Percentiles rank a stretch among this genome's conserved stretches.
phyloP scores from a whole-genome alignment of 805 yeast species.

The Saccharomycopsis vini region DNA sequence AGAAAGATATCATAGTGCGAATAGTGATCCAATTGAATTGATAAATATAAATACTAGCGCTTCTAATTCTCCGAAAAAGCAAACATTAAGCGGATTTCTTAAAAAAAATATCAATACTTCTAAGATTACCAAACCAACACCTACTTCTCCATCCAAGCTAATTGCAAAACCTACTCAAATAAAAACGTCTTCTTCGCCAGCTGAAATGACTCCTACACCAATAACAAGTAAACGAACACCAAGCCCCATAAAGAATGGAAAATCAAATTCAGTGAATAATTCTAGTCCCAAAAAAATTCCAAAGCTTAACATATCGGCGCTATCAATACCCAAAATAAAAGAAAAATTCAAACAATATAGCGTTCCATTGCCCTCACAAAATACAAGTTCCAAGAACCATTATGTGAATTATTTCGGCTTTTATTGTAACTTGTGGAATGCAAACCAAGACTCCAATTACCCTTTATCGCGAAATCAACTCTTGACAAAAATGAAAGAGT shows the following conservation, averaged over 20 bases:
- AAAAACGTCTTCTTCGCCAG: too few species aligned
- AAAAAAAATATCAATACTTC: too few species aligned
- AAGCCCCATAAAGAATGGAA: not conserved
- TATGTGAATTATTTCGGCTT: constrained; percentile 8
- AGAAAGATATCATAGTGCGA: too few species aligned
- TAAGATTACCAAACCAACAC: too few species aligned
- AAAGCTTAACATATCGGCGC: constrained; percentile 6
- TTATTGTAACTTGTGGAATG: constrained; percentile 13
- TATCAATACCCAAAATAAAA: constrained; percentile 9
- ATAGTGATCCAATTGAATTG: too few species aligned
- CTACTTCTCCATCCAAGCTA: too few species aligned
- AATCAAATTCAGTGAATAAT: not conserved
- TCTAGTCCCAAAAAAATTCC: constrained; percentile 4
- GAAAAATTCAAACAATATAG: constrained; percentile 9
- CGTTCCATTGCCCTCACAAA: constrained; percentile 7
- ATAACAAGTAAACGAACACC: not conserved
- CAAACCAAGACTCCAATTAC: constrained; percentile 15
- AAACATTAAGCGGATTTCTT: too few species aligned
- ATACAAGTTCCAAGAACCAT: not conserved
- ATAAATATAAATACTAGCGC: too few species aligned
- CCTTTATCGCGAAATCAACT: constrained; percentile 7
- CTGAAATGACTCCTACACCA: too few species aligned
- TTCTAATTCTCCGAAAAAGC: too few species aligned
- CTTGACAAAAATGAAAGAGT: constrained; percentile 6
- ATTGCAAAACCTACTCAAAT: too few species aligned